A percentile compares a stretch with the other conserved stretches of the same genome.
These are phyloP conservation scores for Daldinia decipiens DNA, from an alignment of 495 filamentous ascomycete species.

Conservation along the genomic window DNA sequence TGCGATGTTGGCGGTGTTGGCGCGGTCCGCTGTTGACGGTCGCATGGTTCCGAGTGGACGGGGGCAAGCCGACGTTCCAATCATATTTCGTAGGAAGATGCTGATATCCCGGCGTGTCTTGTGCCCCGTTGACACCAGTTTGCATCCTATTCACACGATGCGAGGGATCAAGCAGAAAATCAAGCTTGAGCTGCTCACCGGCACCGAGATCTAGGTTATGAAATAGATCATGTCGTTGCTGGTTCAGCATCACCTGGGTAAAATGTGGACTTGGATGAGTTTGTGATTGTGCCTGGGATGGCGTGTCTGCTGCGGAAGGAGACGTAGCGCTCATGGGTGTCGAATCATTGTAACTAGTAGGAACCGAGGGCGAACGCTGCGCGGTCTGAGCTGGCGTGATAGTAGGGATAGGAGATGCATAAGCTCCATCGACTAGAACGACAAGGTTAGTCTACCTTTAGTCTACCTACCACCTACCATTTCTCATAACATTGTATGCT, in stretches of 20 bases:
- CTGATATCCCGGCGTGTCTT: conserved; percentile 49
- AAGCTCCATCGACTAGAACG: conserved; percentile 34
- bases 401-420: conserved; percentile 36
- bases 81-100: conserved; percentile 57
- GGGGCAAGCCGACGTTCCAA: conserved; percentile 53
- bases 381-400: conserved; percentile 30
- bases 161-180: conserved; percentile 69
- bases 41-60: neutral
- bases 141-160: conserved; percentile 51
- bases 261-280: conserved; percentile 32
- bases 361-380: conserved; percentile 36
- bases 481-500: conserved; percentile 29
- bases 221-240: conserved; percentile 64
- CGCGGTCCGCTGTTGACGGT: conserved; percentile 5
- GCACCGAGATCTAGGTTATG: conserved; percentile 67
- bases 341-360: conserved; percentile 45
- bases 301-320: conserved; percentile 46
- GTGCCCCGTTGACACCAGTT: conserved; percentile 51
- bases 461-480: neutral
- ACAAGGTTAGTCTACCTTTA: neutral
- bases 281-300: conserved; percentile 46
- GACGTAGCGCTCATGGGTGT: conserved; percentile 53
- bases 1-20: conserved; percentile 34
- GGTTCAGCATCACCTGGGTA: conserved; percentile 50
- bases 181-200: conserved; percentile 70